Base-by-base conservation (phyloP, 495 filamentous ascomycete species). In the Cladorrhinum samala region DNA sequence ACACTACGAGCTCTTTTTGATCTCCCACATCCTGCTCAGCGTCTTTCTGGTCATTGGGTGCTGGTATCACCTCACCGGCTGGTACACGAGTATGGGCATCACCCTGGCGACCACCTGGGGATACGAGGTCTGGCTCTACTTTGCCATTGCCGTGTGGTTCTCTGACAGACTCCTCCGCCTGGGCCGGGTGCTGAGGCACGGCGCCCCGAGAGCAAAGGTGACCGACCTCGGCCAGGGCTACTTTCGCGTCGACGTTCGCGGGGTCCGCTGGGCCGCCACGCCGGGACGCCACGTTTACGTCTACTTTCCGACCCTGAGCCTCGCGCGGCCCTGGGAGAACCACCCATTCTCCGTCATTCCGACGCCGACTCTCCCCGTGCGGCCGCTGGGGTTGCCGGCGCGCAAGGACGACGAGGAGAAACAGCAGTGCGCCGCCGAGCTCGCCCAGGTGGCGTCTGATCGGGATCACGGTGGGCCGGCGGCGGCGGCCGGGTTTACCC, bases 71-170 rank as follows among this genome's bases (percentile, higher is more conserved):
- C 21, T 47, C 18, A 23, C 30, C 2, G 13, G 25, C 3, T 47
- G 45, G 45, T n/a, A n/a, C n/a, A n/a, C n/a, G n/a, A n/a, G n/a
- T n/a, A n/a, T n/a, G n/a, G n/a, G n/a, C n/a, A n/a, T n/a, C n/a
- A 19, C 30, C 11, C 21, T 20, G 21, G 9, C 30, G 8, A 55
- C 36, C 25, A 53, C 46, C 9, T 66, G 61, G 44, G 67, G 62
- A 3, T 77, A 77, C 48, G 69, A 77, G 51, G 53, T 42, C 13
- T 79, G 77, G 77, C 23, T 81, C 0, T 75, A 72, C 47, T 60
- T 61, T 8, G 65, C 62, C 0, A 57, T 59, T 19, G 74, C 68
- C 0, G 62, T 78, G 1, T 78, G 76, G 76, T 58, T 62, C 41
- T 71, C 71, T 52, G 77, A 80, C 50, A 65, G 75, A 1, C 37